Base-by-base conservation (phyloP, 2,329 filamentous ascomycete genomes). In the Diaporthe vaccinii region DNA sequence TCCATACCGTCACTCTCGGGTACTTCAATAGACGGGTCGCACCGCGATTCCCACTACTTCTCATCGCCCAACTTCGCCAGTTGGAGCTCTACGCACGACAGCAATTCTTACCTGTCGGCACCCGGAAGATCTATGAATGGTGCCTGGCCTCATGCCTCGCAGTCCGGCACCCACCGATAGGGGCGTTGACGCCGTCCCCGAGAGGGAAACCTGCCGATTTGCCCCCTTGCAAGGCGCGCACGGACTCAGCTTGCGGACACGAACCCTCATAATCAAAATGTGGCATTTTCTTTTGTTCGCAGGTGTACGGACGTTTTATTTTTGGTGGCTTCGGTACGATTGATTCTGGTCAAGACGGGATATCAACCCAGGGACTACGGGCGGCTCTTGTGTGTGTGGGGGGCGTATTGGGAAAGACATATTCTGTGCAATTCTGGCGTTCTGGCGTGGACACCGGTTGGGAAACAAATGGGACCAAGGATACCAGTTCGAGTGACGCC, bases 401-500 rank as follows among this genome's bases (percentile, higher is more conserved):
- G 57, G 46, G 57, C 55, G 53, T 51, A 72, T 46, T 15, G 41
- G 25, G 14, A 49, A 61, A 59, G 68, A 59, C n/a, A 62, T 39
- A 53, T 49, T 62, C 14, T 53, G 57, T 25, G 62, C 61, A 67
- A 69, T 55, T 69, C 65, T 69, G 65, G 70, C 70, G 70, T 72
- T 72, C 70, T 72, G 70, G 58, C 70, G 57, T 72, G 70, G 44
- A 72, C 46, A 72, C 70, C 70, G 55, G 70, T 62, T 36, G 57
- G 70, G 55, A 69, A 51, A 46, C 46, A 69, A 44, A 62, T 51
- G 70, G 70, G n/a, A 72, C 34, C 49, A 36, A 53, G 70, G 57
- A 72, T 72, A 72, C 53, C 70, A 72, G 70, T 72, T 72, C 55
- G 70, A 61, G 70, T 62, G 57, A 61, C 70, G 57, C 58, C 70